phyloP scores from a whole-genome alignment of 768 basidiomycete species.

The Strobilomyces echinocephalus region DNA sequence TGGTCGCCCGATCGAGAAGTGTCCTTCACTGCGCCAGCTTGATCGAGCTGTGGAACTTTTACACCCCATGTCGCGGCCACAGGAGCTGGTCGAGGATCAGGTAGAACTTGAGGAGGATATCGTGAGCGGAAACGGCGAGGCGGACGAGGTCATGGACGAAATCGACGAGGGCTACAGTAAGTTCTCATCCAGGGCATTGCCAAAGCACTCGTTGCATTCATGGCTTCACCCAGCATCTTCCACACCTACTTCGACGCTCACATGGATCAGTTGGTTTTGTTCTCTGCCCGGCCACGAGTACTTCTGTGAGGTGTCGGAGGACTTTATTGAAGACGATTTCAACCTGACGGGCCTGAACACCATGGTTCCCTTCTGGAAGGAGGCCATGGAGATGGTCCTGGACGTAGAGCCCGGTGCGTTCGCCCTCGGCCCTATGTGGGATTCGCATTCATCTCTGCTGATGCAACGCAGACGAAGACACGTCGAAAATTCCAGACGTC shows the following conservation, averaged over 20 bases:
- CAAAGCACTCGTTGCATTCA: constrained; percentile 14
- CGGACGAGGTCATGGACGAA: constrained; percentile 78
- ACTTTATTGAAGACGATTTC: constrained; percentile 99
- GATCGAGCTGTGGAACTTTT: constrained; percentile 23
- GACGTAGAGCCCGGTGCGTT: constrained; percentile 95
- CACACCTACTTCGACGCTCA: constrained; percentile 85
- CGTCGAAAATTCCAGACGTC: constrained; percentile 94
- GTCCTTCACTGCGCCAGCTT: constrained; percentile 18
- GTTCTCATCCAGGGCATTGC: constrained; percentile 30
- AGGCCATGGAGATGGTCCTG: constrained; percentile 99
- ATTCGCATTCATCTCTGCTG: constrained; percentile 6
- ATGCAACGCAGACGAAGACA: constrained; percentile 69
- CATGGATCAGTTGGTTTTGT: constrained; percentile 97
- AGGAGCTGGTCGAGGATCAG: constrained; percentile 43
- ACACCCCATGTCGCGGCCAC: constrained; percentile 34
- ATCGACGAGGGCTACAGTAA: constrained; percentile 70
- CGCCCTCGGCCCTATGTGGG: constrained; percentile 10
- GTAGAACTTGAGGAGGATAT: constrained; percentile 56
- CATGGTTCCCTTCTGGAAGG: constrained; percentile 99
- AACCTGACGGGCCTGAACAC: constrained; percentile 94
- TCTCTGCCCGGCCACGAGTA: constrained; percentile 94
- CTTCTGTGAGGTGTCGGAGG: constrained; percentile 96
- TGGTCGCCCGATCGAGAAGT: constrained; percentile 26
- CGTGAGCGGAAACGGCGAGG: constrained; percentile 53
- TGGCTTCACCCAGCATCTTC: constrained; percentile 60